These are phyloP conservation scores for Hippophae rhamnoides DNA, from an alignment of 306 rosid genomes.

Conservation along the genomic window DNA sequence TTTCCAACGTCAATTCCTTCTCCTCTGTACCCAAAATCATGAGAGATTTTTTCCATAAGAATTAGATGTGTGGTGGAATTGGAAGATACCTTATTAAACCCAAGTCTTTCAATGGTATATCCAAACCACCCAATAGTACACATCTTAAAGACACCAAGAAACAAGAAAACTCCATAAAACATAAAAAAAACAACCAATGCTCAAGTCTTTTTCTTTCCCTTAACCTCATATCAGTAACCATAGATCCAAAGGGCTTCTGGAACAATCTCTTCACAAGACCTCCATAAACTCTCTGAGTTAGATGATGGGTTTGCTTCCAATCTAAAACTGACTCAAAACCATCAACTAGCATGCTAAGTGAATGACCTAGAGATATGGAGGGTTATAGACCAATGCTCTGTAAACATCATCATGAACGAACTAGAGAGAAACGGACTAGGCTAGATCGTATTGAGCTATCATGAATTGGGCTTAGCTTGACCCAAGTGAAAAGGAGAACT, in stretches of 20 bases:
- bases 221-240: not conserved
- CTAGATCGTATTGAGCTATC: too few species aligned
- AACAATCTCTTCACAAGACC: not conserved
- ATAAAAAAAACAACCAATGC: constrained; percentile 11
- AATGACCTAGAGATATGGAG: too few species aligned
- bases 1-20: constrained; percentile 51
- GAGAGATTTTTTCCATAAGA: constrained; percentile 37
- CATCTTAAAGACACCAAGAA: constrained; percentile 74
- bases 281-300: constrained; percentile 41
- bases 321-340: constrained; percentile 38
- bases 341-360: constrained; percentile 12
- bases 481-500: too few species aligned
- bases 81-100: constrained; percentile 31
- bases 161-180: constrained; percentile 74
- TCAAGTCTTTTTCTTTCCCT: not conserved
- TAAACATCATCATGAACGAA: too few species aligned
- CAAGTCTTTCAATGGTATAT: constrained; percentile 61
- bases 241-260: not conserved
- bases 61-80: constrained; percentile 28
- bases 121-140: constrained; percentile 95
- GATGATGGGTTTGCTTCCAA: constrained; percentile 43
- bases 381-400: too few species aligned
- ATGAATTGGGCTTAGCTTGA: too few species aligned
- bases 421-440: too few species aligned
- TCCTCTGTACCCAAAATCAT: constrained; percentile 36